Conservation (phyloP, 2,329 filamentous ascomycete genomes). For the Exophiala sp. region DNA sequence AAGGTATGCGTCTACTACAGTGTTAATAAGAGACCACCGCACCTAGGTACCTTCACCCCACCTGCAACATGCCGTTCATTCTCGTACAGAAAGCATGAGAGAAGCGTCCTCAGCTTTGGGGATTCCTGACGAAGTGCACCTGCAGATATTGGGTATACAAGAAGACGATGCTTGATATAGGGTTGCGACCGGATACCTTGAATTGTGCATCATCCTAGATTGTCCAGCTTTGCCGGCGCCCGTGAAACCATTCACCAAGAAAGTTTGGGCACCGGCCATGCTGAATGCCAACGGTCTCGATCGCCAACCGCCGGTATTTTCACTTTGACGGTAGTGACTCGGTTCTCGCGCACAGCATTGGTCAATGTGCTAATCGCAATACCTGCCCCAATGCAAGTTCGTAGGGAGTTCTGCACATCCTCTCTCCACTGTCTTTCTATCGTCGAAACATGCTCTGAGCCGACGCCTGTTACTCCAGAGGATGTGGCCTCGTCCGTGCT, state of each 20-base stretch:
- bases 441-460: conserved; percentile 34
- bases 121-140: too few species aligned
- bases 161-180: neutral
- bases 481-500: conserved; percentile 4
- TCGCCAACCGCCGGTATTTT: conserved; percentile 30
- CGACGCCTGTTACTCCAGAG: neutral
- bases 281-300: conserved; percentile 41
- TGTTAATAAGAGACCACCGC: too few species aligned
- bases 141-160: neutral
- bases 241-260: conserved; percentile 7
- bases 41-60: too few species aligned
- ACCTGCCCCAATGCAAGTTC: conserved; percentile 64
- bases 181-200: too few species aligned
- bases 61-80: too few species aligned
- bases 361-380: conserved; percentile 58
- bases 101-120: too few species aligned
- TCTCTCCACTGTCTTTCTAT: conserved; percentile 57
- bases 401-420: conserved; percentile 55
- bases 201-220: too few species aligned
- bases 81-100: too few species aligned
- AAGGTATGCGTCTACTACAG: too few species aligned
- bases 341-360: conserved; percentile 46
- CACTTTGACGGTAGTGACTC: conserved; percentile 14
- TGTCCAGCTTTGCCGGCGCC: too few species aligned
- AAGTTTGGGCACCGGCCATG: conserved; percentile 42